Evolutionary conservation across 495 filamentous ascomycete genomes (phyloP), one percentile per base, ranked within the genome.

Genomic region (Poronia punctata): DNA sequence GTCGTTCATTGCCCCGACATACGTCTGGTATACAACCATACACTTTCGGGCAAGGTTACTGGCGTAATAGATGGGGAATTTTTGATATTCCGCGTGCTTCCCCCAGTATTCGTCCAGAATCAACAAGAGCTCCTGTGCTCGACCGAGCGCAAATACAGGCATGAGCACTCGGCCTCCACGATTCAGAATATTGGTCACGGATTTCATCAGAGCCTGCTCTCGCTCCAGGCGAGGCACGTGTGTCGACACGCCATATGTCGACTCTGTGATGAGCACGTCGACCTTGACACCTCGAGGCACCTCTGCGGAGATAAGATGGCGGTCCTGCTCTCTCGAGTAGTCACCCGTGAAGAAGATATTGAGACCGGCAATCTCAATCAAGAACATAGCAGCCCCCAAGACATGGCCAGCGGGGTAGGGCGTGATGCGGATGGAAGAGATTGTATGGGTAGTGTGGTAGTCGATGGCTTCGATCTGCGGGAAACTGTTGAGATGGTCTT

Each of bases 1-100:
- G 58, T 95, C 90, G 57, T 98, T 98, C 92, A 98, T 98, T 18
- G 88, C 85, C 38, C 85, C 83, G 43, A 95, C 84, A 54, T 96
- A 97, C 1, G 92, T 98, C 61, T 96, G 90, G 55, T 98, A 98
- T 5, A 98, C 88, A 12, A 95, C 76, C 92, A 98, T 98, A 57
- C 92, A 98, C 60, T 94, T 92, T 48, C 90, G 70, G 1, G 92
- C 92, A 33, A 95, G 74, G 55, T 90, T 94, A 45, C 83, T 87
- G 35, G 92, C 92, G 61, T 96, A 98, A 67, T 96, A 98, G 38
- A 98, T 97, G 12, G 92, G 92, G 14, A 83, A 79, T 44, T 84
- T 86, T 49, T 93, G 90, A 50, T 79, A 83, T 54, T 95, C 86
- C 0, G 75, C 65, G 53, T 97, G 88, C 25, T 82, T 80, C 32